Conservation (phyloP, 2,329 filamentous ascomycete genomes). For the Amylocarpus encephaloides region DNA sequence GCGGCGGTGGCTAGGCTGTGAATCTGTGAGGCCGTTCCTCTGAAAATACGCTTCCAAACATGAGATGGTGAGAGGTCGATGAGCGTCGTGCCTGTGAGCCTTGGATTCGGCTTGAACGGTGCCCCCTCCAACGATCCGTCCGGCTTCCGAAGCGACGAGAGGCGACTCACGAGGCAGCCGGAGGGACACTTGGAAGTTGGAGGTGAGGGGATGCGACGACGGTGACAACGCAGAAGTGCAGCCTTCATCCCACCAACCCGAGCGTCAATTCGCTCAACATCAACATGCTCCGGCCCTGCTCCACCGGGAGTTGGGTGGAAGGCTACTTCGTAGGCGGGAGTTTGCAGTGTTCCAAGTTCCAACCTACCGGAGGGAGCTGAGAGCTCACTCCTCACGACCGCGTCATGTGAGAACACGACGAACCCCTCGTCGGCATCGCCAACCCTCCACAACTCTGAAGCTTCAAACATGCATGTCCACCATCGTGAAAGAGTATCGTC, state of each 20-base stretch:
- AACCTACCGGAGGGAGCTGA: background rate
- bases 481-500: background rate
- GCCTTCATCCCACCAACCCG: conserved; percentile 1
- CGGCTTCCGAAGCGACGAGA: background rate
- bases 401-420: conserved; percentile 1
- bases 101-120: background rate
- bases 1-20: background rate
- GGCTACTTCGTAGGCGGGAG: background rate
- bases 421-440: background rate
- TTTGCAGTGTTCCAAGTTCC: background rate
- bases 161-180: no score
- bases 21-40: background rate
- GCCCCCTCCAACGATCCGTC: background rate
- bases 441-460: background rate
- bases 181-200: no score
- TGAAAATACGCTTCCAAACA: conserved; percentile 1
- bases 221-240: conserved; percentile 11
- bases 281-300: conserved; percentile 1
- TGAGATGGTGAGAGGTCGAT: background rate
- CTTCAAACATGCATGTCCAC: conserved; percentile 1
- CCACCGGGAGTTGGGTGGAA: background rate
- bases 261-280: background rate
- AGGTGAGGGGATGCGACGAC: conserved; percentile 7
- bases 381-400: background rate
- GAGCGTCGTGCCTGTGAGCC: background rate